phyloP scores from a whole-genome alignment of 176 grass and related monocot genomes.

The Eragrostis curvula region DNA sequence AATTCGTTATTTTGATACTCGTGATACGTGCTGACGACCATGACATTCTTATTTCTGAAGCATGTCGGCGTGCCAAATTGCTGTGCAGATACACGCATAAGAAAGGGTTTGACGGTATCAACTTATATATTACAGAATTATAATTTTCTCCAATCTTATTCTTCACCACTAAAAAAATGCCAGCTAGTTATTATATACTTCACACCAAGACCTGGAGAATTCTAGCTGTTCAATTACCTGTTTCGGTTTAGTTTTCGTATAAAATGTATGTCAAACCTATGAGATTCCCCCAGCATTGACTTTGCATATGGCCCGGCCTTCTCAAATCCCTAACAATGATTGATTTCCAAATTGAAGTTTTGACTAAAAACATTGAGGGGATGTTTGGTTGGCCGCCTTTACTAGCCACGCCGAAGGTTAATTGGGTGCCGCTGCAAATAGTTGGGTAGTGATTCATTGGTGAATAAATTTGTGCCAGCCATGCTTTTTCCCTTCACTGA shows the following conservation, averaged over 20 bases:
- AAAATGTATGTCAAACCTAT: neutral
- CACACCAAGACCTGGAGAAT: neutral
- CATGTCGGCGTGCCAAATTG: conserved; percentile 30
- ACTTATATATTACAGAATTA: neutral
- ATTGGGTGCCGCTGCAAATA: no score
- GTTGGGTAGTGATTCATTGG: no score
- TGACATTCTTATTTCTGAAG: conserved; percentile 1
- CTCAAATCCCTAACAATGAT: neutral
- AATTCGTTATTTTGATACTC: neutral
- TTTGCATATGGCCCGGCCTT: neutral
- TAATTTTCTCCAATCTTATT: neutral
- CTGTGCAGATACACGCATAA: neutral
- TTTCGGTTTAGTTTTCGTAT: neutral
- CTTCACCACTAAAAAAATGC: neutral
- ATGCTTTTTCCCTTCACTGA: no score
- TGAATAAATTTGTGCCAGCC: no score
- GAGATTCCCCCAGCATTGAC: neutral
- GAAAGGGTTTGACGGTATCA: neutral
- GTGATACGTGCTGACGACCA: neutral
- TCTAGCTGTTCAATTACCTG: neutral
- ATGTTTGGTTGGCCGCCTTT: no score
- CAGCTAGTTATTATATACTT: neutral
- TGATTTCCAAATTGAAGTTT: neutral
- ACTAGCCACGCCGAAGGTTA: no score
- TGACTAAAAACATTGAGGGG: neutral